phyloP scores from a whole-genome alignment of 164 flowering plant species.

The Cinnamomum chago region DNA sequence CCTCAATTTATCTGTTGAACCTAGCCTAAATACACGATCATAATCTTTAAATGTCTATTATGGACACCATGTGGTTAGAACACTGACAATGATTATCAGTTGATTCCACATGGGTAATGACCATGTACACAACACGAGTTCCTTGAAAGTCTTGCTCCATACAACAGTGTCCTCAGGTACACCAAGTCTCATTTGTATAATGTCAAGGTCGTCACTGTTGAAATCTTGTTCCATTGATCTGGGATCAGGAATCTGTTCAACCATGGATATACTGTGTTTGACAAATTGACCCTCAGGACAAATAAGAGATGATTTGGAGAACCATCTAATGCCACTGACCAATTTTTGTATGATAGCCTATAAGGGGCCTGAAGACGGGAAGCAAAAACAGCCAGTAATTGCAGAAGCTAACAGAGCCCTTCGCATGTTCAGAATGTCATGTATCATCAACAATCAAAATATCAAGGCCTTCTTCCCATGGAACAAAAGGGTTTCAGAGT shows the following conservation, averaged over 20 bases:
- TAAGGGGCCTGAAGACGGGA: not conserved
- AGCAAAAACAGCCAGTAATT: not conserved
- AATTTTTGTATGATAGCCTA: not conserved
- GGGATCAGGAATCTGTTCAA: not conserved
- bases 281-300: not conserved
- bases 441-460: not conserved
- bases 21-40: too few relatives aligned
- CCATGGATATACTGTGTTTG: not conserved
- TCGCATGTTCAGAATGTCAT: not conserved
- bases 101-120: too few relatives aligned
- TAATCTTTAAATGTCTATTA: too few relatives aligned
- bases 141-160: not conserved
- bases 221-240: not conserved
- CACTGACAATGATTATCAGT: too few relatives aligned
- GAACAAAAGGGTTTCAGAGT: not conserved
- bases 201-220: not conserved
- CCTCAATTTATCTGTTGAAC: not conserved
- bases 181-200: too few relatives aligned
- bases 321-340: not conserved
- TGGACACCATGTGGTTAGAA: not conserved
- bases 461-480: not conserved
- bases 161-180: not conserved
- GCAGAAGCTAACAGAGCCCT: not conserved
- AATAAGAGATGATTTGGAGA: not conserved
- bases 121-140: not conserved